Evolutionary conservation across 1,139 yeast genomes (phyloP).

Genomic region (Geotrichum macrosporum): DNA sequence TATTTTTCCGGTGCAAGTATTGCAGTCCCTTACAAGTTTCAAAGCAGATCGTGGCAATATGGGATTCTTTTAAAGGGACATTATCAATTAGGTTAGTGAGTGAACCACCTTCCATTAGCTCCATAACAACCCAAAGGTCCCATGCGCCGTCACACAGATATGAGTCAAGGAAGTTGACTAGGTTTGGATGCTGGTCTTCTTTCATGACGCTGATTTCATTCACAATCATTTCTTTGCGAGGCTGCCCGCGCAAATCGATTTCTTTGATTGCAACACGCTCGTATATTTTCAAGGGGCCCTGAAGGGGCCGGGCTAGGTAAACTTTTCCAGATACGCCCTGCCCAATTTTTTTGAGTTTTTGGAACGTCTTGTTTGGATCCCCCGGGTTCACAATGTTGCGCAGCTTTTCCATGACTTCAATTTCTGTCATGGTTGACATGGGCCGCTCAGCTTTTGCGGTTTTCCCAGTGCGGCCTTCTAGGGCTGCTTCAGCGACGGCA

Average conservation of each 20-base stretch:
- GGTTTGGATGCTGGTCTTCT: constrained; percentile 82
- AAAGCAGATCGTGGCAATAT: constrained; percentile 82
- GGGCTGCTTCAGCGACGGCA: constrained; percentile 33
- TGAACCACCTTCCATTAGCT: constrained; percentile 87
- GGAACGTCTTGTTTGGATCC: constrained; percentile 82
- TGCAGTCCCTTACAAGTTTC: constrained; percentile 91
- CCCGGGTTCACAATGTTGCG: constrained; percentile 75
- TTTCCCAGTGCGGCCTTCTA: constrained; percentile 27
- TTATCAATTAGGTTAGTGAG: constrained; percentile 85
- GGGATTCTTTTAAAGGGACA: constrained; percentile 68
- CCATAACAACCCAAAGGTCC: constrained; percentile 91
- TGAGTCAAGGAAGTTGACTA: constrained; percentile 87
- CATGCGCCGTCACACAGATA: constrained; percentile 51
- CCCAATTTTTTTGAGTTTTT: constrained; percentile 92
- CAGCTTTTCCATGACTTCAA: constrained; percentile 79
- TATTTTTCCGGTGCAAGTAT: constrained; percentile 83
- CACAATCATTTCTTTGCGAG: constrained; percentile 89
- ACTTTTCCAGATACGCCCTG: constrained; percentile 99
- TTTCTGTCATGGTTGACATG: constrained; percentile 72
- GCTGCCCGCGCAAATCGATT: constrained; percentile 90
- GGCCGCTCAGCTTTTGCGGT: constrained; percentile 47
- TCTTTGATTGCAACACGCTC: constrained; percentile 76
- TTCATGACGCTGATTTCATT: constrained; percentile 94
- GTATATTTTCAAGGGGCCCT: constrained; percentile 31
- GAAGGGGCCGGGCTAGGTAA: constrained; percentile 72